Evolutionary conservation across 345 rosid genomes (phyloP), one percentile per base, ranked within the genome.

Genomic region (Pelargonium nanum): DNA sequence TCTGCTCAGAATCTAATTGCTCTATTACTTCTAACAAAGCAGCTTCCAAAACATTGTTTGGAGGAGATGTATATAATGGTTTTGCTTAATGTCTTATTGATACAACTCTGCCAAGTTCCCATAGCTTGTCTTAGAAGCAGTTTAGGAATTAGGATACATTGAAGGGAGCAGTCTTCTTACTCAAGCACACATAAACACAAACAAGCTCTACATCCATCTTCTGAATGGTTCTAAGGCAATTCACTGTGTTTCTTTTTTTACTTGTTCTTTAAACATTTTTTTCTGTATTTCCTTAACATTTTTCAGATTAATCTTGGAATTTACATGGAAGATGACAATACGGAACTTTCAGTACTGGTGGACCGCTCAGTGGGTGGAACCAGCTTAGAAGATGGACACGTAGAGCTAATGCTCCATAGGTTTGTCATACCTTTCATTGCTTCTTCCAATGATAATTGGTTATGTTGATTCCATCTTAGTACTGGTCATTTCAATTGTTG

Each of bases 371-470:
- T 86, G 30, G 96, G 95, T 6, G 98, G 88, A 57, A 74, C 96
- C 57, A 91, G 98, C 74, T 68, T 88, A 65, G 82, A 67, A 63
- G 86, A 91, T 62, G 98, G 98, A 34, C 87, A 91, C 72, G 57
- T 91, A n/a, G 98, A 91, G 76, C 72, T 91, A 72, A 88, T 88
- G 94, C 90, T 91, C 56, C 96, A 91, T 66, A 84, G 98, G 98
- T 88, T 52, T 68, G 68, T 76, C 44, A 32, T 13, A 60, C 54
- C 28, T 53, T 62, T 4, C 3, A 48, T 58, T 24, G 17, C 13
- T 15, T 24, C 19, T 24, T 45, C 15, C 5, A 19, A n/a, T 59
- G 19, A 57, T 60, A 20, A 19, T 25, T 32, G 15, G 24, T 15
- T 20, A 19, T 15, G 20, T 20, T 24, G 48, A 61, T 65, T 26